Evolutionary conservation across 2,329 filamentous ascomycete genomes (phyloP), one percentile per base, ranked within the genome.

Genomic region (Aspergillus costaricaensis): DNA sequence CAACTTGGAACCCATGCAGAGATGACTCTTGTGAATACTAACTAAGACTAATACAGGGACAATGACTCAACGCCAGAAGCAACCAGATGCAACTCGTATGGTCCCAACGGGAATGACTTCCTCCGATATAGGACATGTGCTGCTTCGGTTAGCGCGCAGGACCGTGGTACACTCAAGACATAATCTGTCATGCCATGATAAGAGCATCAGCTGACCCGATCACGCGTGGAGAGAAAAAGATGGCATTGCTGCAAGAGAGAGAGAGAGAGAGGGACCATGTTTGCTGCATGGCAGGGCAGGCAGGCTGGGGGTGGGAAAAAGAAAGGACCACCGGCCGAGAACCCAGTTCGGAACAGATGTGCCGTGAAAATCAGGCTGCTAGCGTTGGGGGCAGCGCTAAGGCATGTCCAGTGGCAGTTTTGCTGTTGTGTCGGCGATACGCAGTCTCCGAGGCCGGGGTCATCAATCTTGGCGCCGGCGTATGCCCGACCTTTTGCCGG

Each of bases 341-440:
- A 47, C 27, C 32, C 32, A 36, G 53, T 21, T 55, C 53, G 53
- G 53, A 19, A 47, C 53, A 55, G 39, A 47, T 10, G 23, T 55
- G 53, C 53, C 53, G 53, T 44, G 27, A 43, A 25, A 55, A 55
- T 55, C 53, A 55, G 53, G 53, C 53, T 38, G 30, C 53, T 55
- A 55, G 41, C 25, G 53, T 38, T 14, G 52, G 38, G 17, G 52
- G 52, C 21, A 21, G 21, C 39, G 38, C 25, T 41, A 32, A 27
- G 23, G 47, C 47, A 49, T 44, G 41, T 44, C 32, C 41, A 44
- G 19, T 23, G 12, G 12, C 41, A n/a, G 30, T 19, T 5, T 12
- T 12, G 25, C 25, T 27, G 23, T 9, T 27, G 23, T 7, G 44
- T 49, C 25, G 21, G 47, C 47, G 25, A 9, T 32, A 21, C 23